Conservation (phyloP, 345 rosid species). For the Dipteronia sinensis region DNA sequence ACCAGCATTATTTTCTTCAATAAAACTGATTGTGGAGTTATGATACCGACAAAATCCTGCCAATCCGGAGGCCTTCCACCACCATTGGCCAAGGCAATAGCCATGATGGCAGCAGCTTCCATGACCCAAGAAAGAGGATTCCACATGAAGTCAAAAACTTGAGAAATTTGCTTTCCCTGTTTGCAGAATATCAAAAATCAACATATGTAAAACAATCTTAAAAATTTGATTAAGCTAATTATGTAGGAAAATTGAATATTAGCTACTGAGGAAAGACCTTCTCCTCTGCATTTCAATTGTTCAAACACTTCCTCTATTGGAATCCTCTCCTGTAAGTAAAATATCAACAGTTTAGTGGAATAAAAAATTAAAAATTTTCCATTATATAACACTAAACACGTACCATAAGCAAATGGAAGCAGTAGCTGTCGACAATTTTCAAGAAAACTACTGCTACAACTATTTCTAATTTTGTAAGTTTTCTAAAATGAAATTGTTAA, state of each 20-base stretch:
- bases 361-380: too few species aligned
- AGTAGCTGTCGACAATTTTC: background rate
- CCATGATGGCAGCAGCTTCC: conserved; percentile 93
- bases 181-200: conserved; percentile 5
- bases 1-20: conserved; percentile 92
- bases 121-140: conserved; percentile 99
- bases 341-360: background rate
- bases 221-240: background rate
- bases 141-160: conserved; percentile 97
- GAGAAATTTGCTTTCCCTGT: conserved; percentile 81
- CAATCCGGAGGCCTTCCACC: conserved; percentile 83
- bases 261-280: conserved; percentile 48
- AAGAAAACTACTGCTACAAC: background rate
- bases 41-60: conserved; percentile 90
- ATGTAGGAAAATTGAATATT: background rate
- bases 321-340: conserved; percentile 52
- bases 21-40: conserved; percentile 95
- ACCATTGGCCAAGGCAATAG: conserved; percentile 81
- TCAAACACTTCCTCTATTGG: conserved; percentile 87
- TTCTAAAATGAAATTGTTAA: background rate
- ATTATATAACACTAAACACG: background rate
- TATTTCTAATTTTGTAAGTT: background rate
- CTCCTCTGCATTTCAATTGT: conserved; percentile 55
- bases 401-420: background rate
- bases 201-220: background rate